Percentiles rank a stretch among this genome's conserved stretches.
Evolutionary conservation across 2,329 filamentous ascomycete genomes (phyloP).

Genomic region (Cercospora brassicicola): DNA sequence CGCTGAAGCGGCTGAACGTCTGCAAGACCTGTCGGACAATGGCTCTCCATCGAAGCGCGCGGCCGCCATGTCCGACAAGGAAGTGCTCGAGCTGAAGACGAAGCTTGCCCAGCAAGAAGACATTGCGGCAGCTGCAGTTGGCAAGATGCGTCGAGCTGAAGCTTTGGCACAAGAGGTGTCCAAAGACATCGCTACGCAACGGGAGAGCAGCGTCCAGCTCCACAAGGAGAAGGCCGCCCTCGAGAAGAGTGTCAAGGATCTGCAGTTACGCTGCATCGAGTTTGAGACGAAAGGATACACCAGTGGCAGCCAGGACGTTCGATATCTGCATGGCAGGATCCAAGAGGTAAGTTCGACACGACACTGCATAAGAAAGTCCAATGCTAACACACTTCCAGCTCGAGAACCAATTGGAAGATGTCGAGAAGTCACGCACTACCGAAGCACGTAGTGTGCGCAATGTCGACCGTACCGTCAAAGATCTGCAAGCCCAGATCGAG

Average conservation of each 20-base stretch:
- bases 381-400: slow-evolving; percentile 35
- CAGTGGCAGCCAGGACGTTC: slow-evolving; percentile 88
- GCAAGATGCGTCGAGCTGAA: slow-evolving; percentile 95
- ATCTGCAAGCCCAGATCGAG: slow-evolving; percentile 87
- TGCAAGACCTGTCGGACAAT: slow-evolving; percentile 77
- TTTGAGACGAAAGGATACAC: slow-evolving; percentile 97
- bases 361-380: no score
- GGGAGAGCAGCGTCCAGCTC: slow-evolving; percentile 76
- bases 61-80: slow-evolving; percentile 82
- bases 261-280: slow-evolving; percentile 86
- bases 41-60: slow-evolving; percentile 86
- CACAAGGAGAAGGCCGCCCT: slow-evolving; percentile 87
- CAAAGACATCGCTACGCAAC: slow-evolving; percentile 83
- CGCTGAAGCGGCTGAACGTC: slow-evolving; percentile 79
- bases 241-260: slow-evolving; percentile 86
- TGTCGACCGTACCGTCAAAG: slow-evolving; percentile 89
- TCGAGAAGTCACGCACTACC: slow-evolving; percentile 75
- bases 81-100: slow-evolving; percentile 85
- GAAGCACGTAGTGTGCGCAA: slow-evolving; percentile 87
- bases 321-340: slow-evolving; percentile 89
- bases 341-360: slow-evolving; percentile 71
- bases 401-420: slow-evolving; percentile 71
- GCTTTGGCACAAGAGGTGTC: slow-evolving; percentile 84
- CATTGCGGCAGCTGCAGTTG: slow-evolving; percentile 83
- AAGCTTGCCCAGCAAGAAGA: slow-evolving; percentile 90